Evolutionary conservation across 2,329 filamentous ascomycete genomes (phyloP).

Genomic region (Aureobasidium pullulans): DNA sequence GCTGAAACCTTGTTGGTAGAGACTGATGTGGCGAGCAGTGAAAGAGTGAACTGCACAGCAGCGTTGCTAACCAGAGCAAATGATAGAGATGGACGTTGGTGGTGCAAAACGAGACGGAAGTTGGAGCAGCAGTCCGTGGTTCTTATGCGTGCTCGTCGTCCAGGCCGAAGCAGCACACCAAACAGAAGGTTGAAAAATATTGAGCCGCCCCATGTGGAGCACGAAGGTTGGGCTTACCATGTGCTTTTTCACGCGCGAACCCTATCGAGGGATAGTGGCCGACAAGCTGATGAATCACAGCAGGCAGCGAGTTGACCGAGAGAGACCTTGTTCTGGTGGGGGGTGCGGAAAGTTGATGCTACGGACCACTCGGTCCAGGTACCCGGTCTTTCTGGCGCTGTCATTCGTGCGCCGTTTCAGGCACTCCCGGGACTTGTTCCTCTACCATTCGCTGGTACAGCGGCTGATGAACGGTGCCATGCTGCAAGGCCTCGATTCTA

Average conservation of each 20-base stretch:
- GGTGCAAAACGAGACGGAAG: conserved; percentile 14
- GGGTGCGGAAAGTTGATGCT: conserved; percentile 12
- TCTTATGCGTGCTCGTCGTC: conserved; percentile 11
- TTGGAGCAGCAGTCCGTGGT: conserved; percentile 15
- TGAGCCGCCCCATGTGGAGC: conserved; percentile 16
- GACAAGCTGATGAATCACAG: conserved; percentile 10
- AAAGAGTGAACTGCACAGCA: conserved; percentile 31
- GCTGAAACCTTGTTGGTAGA: conserved; percentile 17
- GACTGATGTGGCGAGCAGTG: conserved; percentile 23
- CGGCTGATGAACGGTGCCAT: conserved; percentile 18
- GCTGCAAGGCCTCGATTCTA: conserved; percentile 11
- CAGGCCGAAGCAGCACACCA: conserved; percentile 7
- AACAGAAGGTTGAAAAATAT: conserved; percentile 13
- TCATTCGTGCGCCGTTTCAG: conserved; percentile 16
- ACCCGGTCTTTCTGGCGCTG: conserved; percentile 14
- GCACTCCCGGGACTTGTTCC: conserved; percentile 12
- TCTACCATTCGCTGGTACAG: conserved; percentile 18
- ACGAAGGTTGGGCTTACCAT: conserved; percentile 10
- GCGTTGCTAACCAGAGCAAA: conserved; percentile 25
- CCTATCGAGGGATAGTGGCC: conserved; percentile 12
- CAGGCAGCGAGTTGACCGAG: conserved; percentile 1
- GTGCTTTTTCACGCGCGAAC: conserved; percentile 15
- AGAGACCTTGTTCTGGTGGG: not conserved
- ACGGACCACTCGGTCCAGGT: conserved; percentile 14
- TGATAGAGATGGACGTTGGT: conserved; percentile 22